These are phyloP conservation scores for Cryptococcus neoformans DNA, from an alignment of 1,284 basidiomycete species.

Conservation along the genomic window DNA sequence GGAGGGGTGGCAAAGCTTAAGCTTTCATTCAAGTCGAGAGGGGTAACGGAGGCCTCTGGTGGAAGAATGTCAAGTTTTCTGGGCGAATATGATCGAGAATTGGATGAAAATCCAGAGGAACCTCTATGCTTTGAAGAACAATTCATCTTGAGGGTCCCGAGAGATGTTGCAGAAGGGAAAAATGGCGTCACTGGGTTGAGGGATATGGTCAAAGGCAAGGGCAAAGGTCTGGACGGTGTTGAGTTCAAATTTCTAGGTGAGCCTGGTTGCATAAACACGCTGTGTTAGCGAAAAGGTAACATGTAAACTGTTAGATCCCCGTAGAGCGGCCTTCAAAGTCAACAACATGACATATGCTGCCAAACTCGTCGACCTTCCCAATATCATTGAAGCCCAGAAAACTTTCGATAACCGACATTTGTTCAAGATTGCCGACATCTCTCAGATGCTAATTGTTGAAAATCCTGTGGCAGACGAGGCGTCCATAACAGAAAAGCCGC, in stretches of 20 bases:
- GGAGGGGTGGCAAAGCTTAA: constrained; percentile 25
- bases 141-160: constrained; percentile 87
- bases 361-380: constrained; percentile 94
- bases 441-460: constrained; percentile 89
- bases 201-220: constrained; percentile 75
- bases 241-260: constrained; percentile 98
- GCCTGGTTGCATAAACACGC: constrained; percentile 15
- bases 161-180: constrained; percentile 53
- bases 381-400: constrained; percentile 94
- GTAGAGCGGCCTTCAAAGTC: constrained; percentile 86
- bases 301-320: constrained; percentile 63
- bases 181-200: constrained; percentile 55
- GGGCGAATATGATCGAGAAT: constrained; percentile 85
- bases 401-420: constrained; percentile 93
- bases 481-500: constrained; percentile 54
- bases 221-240: constrained; percentile 71
- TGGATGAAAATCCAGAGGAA: constrained; percentile 91
- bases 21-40: constrained; percentile 34
- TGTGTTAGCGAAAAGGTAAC: not conserved
- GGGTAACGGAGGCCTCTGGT: constrained; percentile 14
- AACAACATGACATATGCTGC: constrained; percentile 77
- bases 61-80: constrained; percentile 63
- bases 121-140: constrained; percentile 93
- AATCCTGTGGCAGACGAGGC: constrained; percentile 71
- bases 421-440: constrained; percentile 99